phyloP scores from a whole-genome alignment of 352 stramenopile genomes.

The Pythium oligandrum region DNA sequence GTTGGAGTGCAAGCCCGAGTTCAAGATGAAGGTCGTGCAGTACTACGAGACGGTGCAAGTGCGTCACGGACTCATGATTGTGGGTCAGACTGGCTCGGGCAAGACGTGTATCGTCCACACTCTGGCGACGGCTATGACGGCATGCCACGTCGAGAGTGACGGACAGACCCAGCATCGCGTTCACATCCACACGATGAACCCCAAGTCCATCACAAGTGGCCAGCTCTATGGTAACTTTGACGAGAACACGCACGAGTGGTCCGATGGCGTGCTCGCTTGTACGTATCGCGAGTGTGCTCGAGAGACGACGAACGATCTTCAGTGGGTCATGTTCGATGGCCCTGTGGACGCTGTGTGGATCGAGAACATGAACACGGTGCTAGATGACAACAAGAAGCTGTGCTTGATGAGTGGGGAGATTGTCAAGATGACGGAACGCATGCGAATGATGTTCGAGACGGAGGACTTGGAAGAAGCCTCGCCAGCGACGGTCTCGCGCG shows the following conservation, averaged over 20 bases:
- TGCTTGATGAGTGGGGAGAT: constrained; percentile 85
- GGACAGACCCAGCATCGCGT: constrained; percentile 59
- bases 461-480: constrained; percentile 89
- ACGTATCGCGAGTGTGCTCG: constrained; percentile 91
- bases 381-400: constrained; percentile 27
- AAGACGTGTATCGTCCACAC: constrained; percentile 92
- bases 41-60: constrained; percentile 95
- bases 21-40: constrained; percentile 90
- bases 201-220: constrained; percentile 92
- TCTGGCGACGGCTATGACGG: constrained; percentile 71
- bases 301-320: constrained; percentile 75
- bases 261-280: constrained; percentile 91
- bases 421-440: constrained; percentile 92
- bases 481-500: constrained; percentile 88
- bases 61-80: constrained; percentile 95
- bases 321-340: constrained; percentile 92
- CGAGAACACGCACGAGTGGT: constrained; percentile 93
- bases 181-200: constrained; percentile 90
- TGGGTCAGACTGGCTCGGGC: constrained; percentile 89
- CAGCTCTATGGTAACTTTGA: constrained; percentile 95
- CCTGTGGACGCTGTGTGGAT: constrained; percentile 87
- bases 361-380: constrained; percentile 70
- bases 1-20: constrained; percentile 76
- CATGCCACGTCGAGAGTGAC: constrained; percentile 53
- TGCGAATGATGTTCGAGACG: constrained; percentile 96